phyloP scores from a whole-genome alignment of 495 filamentous ascomycete species.

The Aspergillus incahuasiensis region DNA sequence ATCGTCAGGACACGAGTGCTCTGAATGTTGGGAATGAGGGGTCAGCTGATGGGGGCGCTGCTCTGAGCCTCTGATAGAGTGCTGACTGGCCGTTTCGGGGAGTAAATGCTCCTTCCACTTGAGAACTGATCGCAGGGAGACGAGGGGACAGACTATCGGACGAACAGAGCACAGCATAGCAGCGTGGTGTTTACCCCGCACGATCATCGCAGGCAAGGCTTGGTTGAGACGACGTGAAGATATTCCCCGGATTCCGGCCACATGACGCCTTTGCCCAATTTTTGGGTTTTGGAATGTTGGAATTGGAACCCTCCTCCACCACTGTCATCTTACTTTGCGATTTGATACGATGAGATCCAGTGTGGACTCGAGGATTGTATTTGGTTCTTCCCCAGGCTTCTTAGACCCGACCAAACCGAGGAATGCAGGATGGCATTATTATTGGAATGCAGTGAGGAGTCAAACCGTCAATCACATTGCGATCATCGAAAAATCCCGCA shows the following conservation, averaged over 20 bases:
- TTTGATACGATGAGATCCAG: neutral
- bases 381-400: neutral
- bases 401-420: neutral
- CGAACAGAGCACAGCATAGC: neutral
- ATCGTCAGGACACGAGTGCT: neutral
- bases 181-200: slow-evolving; percentile 14
- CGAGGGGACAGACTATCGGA: neutral
- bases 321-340: neutral
- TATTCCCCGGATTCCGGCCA: slow-evolving; percentile 9
- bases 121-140: neutral
- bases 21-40: neutral
- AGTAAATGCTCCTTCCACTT: neutral
- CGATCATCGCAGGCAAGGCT: slow-evolving; percentile 13
- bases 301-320: neutral
- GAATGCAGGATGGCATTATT: neutral
- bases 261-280: slow-evolving; percentile 4
- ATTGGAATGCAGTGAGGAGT: neutral
- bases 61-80: neutral
- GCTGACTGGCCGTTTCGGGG: neutral
- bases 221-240: slow-evolving; percentile 4
- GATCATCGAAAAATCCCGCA: slow-evolving; percentile 1
- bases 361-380: neutral
- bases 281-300: neutral
- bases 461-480: neutral
- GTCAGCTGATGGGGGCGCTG: neutral